Evolutionary conservation across 306 rosid species (phyloP).

Genomic region (Hylodesmum podocarpum): DNA sequence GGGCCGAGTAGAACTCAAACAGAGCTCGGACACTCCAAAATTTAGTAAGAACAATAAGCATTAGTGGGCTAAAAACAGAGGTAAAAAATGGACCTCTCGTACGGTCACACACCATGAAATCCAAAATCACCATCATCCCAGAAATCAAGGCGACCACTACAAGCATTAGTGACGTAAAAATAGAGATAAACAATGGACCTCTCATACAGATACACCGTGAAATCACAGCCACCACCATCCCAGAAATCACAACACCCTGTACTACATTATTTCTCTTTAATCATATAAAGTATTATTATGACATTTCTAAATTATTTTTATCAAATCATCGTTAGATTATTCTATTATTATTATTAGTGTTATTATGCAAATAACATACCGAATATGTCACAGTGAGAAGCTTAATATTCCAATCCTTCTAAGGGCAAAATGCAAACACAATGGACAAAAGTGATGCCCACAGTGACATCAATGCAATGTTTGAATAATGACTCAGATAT

Average conservation of each 20-base stretch:
- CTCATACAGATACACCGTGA: constrained; percentile 38
- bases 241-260: constrained; percentile 44
- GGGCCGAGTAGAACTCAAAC: no score
- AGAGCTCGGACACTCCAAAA: no score
- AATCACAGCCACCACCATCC: constrained; percentile 21
- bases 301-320: no score
- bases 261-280: not conserved
- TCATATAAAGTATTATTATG: not conserved
- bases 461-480: constrained; percentile 32
- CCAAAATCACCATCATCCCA: no score
- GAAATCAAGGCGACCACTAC: constrained; percentile 36
- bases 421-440: constrained; percentile 30
- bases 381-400: constrained; percentile 39
- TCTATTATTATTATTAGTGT: not conserved
- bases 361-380: constrained; percentile 12
- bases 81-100: no score
- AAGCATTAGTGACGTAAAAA: constrained; percentile 43
- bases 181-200: constrained; percentile 47
- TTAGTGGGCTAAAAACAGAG: no score
- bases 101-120: no score
- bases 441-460: constrained; percentile 11
- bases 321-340: not conserved
- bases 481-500: constrained; percentile 32
- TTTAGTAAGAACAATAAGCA: no score
- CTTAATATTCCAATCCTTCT: constrained; percentile 49